Conservation (phyloP, 352 stramenopile species). For the Globisporangium nagaii region DNA sequence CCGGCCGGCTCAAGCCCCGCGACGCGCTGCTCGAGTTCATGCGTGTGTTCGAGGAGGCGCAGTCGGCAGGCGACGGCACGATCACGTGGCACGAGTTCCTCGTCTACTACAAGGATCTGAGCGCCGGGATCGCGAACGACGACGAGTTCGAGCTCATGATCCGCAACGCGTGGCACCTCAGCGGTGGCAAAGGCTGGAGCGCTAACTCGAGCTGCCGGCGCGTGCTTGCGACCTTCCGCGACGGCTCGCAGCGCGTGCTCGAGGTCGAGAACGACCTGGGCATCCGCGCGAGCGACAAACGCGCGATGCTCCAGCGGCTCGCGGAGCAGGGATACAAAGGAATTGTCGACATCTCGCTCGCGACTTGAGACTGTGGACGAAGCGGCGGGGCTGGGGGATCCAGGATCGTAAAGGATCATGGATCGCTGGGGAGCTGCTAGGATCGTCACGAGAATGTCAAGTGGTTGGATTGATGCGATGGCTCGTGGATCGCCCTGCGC, state of each 20-base stretch:
- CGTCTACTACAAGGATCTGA: conserved; percentile 89
- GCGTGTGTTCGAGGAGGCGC: conserved; percentile 52
- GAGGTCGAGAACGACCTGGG: conserved; percentile 70
- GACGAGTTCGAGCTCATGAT: conserved; percentile 87
- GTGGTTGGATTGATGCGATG: too few relatives aligned
- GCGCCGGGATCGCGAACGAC: conserved; percentile 69
- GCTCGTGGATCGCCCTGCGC: too few relatives aligned
- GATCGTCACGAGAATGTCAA: too few relatives aligned
- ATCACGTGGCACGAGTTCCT: conserved; percentile 86
- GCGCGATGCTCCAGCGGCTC: conserved; percentile 48
- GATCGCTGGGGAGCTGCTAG: too few relatives aligned
- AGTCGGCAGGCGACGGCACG: conserved; percentile 31
- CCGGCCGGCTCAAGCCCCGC: conserved; percentile 41
- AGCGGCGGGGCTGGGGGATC: neutral
- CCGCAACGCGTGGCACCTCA: conserved; percentile 84
- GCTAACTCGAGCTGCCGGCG: conserved; percentile 73
- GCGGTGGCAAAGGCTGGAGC: conserved; percentile 63
- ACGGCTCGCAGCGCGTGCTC: conserved; percentile 64
- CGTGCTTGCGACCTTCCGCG: conserved; percentile 62
- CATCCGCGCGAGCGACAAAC: conserved; percentile 36
- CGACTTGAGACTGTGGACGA: conserved; percentile 4
- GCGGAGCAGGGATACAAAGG: conserved; percentile 42
- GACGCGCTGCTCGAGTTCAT: conserved; percentile 84
- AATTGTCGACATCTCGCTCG: conserved; percentile 50
- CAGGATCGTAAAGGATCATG: too few relatives aligned